Conservation (phyloP, 2,329 filamentous ascomycete species). For the Neoascochyta sp. region DNA sequence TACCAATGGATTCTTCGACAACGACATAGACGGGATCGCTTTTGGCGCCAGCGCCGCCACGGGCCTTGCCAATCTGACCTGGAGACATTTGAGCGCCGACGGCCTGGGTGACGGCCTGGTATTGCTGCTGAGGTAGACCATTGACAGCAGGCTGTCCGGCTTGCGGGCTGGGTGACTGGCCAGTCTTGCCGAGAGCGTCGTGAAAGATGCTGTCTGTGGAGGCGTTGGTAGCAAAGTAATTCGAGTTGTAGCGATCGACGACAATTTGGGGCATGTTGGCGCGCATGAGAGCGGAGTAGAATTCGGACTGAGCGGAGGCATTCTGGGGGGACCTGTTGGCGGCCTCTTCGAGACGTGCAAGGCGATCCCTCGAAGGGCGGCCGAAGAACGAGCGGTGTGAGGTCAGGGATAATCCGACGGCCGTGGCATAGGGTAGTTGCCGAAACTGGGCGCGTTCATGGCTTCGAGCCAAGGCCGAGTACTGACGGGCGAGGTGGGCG, state of each 20-base stretch:
- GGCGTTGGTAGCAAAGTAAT: conserved; percentile 76
- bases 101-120: conserved; percentile 78
- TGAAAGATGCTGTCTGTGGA: conserved; percentile 75
- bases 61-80: conserved; percentile 58
- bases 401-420: conserved; percentile 38
- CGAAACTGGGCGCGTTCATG: conserved; percentile 30
- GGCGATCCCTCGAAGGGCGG: conserved; percentile 53
- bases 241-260: conserved; percentile 82
- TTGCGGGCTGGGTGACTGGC: conserved; percentile 42
- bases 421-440: conserved; percentile 27
- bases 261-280: conserved; percentile 93
- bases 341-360: conserved; percentile 83
- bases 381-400: conserved; percentile 48
- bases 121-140: conserved; percentile 56
- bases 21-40: conserved; percentile 90
- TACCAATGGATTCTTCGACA: conserved; percentile 82
- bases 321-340: conserved; percentile 91
- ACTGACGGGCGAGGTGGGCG: conserved; percentile 29
- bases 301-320: conserved; percentile 83
- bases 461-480: conserved; percentile 40
- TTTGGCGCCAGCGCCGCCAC: conserved; percentile 65
- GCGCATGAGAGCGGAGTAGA: conserved; percentile 85
- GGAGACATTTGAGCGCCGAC: conserved; percentile 69
- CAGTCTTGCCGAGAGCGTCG: conserved; percentile 65
- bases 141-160: conserved; percentile 13